A percentile compares a stretch with the other conserved stretches of the same genome.
Conservation (phyloP, 2,329 filamentous ascomycete genomes). For the Dactylella cylindrospora region DNA sequence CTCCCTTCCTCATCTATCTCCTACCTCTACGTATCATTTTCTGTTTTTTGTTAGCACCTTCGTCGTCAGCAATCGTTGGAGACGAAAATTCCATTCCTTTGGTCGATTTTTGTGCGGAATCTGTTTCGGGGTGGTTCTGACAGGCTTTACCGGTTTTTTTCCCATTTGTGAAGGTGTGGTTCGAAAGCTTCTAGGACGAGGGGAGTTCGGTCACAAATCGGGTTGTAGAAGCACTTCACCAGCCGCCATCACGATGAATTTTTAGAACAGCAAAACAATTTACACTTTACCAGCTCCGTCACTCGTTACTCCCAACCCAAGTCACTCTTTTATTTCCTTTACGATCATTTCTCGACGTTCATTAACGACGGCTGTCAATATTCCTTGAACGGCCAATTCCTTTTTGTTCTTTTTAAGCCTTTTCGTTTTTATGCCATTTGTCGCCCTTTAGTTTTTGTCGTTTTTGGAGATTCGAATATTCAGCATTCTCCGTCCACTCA, state of each 20-base stretch:
- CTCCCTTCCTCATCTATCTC: slow-evolving; percentile 30
- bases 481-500: slow-evolving; percentile 43
- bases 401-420: slow-evolving; percentile 29
- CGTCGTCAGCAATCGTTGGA: slow-evolving; percentile 32
- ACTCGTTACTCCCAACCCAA: slow-evolving; percentile 31
- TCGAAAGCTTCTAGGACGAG: slow-evolving; percentile 43
- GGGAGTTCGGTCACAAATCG: slow-evolving; percentile 43
- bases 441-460: not conserved
- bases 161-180: slow-evolving; percentile 44
- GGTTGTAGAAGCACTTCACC: slow-evolving; percentile 44
- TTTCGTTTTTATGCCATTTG: not conserved
- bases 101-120: slow-evolving; percentile 23
- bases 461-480: slow-evolving; percentile 11
- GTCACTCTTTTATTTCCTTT: slow-evolving; percentile 23
- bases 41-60: slow-evolving; percentile 13
- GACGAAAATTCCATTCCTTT: slow-evolving; percentile 43
- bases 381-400: slow-evolving; percentile 34
- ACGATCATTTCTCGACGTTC: not conserved
- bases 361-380: slow-evolving; percentile 25
- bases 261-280: slow-evolving; percentile 40
- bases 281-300: slow-evolving; percentile 29
- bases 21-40: slow-evolving; percentile 11
- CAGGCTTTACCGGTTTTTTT: too few species aligned
- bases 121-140: slow-evolving; percentile 40
- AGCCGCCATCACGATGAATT: slow-evolving; percentile 45